These are phyloP conservation scores for Monascus ruber DNA, from an alignment of 2,329 filamentous ascomycete species.

Conservation along the genomic window DNA sequence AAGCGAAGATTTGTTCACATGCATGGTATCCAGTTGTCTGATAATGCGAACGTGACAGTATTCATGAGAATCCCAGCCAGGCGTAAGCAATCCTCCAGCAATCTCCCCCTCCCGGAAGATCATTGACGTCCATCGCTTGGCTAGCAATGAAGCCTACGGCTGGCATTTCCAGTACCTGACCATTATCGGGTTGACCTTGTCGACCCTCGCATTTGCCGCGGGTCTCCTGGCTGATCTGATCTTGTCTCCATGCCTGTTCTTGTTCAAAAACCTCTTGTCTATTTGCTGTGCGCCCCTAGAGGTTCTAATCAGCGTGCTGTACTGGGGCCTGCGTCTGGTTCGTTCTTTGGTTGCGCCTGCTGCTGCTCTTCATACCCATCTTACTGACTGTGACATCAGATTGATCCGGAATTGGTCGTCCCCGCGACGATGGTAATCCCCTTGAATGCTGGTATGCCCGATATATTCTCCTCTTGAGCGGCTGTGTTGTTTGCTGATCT, in stretches of 20 bases:
- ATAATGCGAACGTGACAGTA: constrained; percentile 13
- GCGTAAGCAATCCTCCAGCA: constrained; percentile 21
- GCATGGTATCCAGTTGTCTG: neutral
- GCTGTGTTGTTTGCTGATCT: neutral
- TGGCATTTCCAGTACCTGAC: constrained; percentile 58
- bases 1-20: neutral
- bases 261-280: constrained; percentile 46
- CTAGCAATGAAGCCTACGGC: constrained; percentile 48
- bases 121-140: neutral
- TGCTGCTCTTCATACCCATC: neutral
- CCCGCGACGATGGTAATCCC: constrained; percentile 32
- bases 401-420: constrained; percentile 39
- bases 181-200: constrained; percentile 48
- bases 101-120: too few species aligned
- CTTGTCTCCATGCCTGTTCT: constrained; percentile 41
- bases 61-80: constrained; percentile 31
- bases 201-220: constrained; percentile 43
- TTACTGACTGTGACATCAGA: constrained; percentile 14
- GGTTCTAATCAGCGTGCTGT: constrained; percentile 48
- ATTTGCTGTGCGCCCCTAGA: constrained; percentile 49
- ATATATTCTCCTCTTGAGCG: neutral
- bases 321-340: constrained; percentile 47
- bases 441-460: constrained; percentile 23
- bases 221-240: constrained; percentile 47
- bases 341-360: constrained; percentile 7